These are phyloP conservation scores for Xanthoceras sorbifolium DNA, from an alignment of 345 rosid species.

Conservation along the genomic window DNA sequence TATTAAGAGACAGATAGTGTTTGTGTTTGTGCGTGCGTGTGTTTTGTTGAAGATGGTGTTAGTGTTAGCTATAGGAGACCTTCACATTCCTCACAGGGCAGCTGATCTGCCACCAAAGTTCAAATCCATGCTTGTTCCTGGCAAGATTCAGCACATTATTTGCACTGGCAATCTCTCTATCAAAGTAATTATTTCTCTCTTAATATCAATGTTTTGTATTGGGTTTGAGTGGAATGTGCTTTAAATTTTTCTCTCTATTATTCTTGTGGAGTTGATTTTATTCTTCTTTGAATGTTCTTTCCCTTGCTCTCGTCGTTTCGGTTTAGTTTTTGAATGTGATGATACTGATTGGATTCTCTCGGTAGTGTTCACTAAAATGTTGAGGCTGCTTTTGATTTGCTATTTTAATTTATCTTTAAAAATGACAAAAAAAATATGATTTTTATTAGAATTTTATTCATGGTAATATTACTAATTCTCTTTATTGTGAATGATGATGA, in stretches of 20 bases:
- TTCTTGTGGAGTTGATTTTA: neutral
- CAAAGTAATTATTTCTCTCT: constrained; percentile 24
- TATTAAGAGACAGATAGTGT: neutral
- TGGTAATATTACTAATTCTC: neutral
- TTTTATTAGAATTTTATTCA: neutral
- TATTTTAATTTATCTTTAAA: neutral
- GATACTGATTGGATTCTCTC: neutral
- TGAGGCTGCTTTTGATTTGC: neutral
- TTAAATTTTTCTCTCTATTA: neutral
- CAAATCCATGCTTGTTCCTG: constrained; percentile 50
- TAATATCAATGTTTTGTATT: neutral
- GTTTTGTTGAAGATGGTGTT: constrained; percentile 20
- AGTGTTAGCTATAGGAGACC: constrained; percentile 41
- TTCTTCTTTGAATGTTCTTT: neutral
- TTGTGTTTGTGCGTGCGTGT: neutral
- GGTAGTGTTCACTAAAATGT: neutral
- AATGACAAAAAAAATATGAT: neutral
- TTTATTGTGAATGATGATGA: neutral
- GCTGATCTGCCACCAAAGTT: constrained; percentile 46
- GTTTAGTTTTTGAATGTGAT: neutral
- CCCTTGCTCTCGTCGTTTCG: neutral
- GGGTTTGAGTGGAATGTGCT: neutral
- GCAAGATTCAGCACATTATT: constrained; percentile 48
- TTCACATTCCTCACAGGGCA: constrained; percentile 44
- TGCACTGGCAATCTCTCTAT: constrained; percentile 46